Evolutionary conservation across 2,329 filamentous ascomycete species (phyloP), one percentile per base, ranked within the genome.

Genomic region (Catunica adiposa): DNA sequence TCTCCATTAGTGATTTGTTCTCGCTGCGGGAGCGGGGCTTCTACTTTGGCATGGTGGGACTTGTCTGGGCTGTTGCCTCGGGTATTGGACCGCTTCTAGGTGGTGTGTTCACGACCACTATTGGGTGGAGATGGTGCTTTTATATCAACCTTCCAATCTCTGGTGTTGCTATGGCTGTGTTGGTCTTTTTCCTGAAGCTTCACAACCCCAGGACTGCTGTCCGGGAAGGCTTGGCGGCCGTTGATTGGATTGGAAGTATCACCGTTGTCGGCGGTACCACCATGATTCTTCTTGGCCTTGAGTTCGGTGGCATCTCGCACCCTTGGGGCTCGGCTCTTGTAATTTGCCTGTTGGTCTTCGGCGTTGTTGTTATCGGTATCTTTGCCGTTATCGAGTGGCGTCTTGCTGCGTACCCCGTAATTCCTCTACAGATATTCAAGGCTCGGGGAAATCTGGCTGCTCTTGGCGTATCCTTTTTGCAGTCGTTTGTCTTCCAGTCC

Each of bases 231-330:
- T 68, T 87, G 3, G 73, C 76, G 31, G 82, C 82, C 17, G 72
- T 81, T 48, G 78, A 81, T 66, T 81, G 77, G 77, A 59, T 71
- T 0, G 76, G 76, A 37, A 76, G 71, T 56, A 14, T 75, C 3
- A 67, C 76, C 29, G 79, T 94, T 64, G 76, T 89, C 23, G 84
- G 84, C 44, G 86, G 83, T 20, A 89, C 86, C 0, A 72, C 94
- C 20, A 90, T 94, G 86, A 74, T 94, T 61, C 78, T 95, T 3
- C 79, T 95, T 44, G 89, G 88, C 0, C 77, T 95, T 9, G 84
- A 94, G 64, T 87, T 90, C 59, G 89, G 89, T 55, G 89, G 87
- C 51, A 77, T 88, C 53, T 73, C 74, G 22, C 79, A 78, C 60
- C 83, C 89, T 1, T 94, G 88, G 88, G 68, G 70, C 54, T 89